Evolutionary conservation across 495 filamentous ascomycete genomes (phyloP).

Genomic region (Daldinia grandis): DNA sequence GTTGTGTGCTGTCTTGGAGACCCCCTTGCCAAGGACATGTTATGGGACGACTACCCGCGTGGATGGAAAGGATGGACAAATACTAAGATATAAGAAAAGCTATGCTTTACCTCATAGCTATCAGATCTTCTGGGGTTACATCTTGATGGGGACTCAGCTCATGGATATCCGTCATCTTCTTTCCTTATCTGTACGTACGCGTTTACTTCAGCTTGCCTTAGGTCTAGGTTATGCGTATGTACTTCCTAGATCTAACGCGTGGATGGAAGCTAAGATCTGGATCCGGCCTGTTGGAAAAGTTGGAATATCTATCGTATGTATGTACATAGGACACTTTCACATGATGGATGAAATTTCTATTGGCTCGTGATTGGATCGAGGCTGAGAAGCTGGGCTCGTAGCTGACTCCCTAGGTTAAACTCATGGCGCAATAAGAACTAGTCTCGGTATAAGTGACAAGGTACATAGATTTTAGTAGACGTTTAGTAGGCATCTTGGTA

Average conservation of each 20-base stretch:
- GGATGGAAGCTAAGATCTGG: conserved; percentile 19
- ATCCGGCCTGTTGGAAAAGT: conserved; percentile 31
- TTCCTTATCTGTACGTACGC: conserved; percentile 1
- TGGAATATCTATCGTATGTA: conserved; percentile 5
- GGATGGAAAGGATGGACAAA: background rate
- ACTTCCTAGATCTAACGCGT: background rate
- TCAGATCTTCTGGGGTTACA: background rate
- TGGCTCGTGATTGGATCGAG: conserved; percentile 6
- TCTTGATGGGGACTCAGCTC: conserved; percentile 10
- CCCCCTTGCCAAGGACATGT: conserved; percentile 9
- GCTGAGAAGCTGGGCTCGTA: conserved; percentile 26
- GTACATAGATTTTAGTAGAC: background rate
- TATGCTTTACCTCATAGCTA: conserved; percentile 31
- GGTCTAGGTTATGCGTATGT: background rate
- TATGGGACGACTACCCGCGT: background rate
- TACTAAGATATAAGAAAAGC: background rate
- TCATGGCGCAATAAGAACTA: conserved; percentile 16
- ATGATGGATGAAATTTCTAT: conserved; percentile 12
- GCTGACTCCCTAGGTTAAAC: conserved; percentile 26
- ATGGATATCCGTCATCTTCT: background rate
- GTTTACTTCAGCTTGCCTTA: conserved; percentile 6
- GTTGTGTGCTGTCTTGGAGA: conserved; percentile 12
- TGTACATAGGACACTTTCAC: background rate
- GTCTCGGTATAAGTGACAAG: background rate
- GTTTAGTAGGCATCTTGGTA: background rate